Evolutionary conservation across 2,329 filamentous ascomycete species (phyloP), one percentile per base, ranked within the genome.

Genomic region (Beauveria medogensis): DNA sequence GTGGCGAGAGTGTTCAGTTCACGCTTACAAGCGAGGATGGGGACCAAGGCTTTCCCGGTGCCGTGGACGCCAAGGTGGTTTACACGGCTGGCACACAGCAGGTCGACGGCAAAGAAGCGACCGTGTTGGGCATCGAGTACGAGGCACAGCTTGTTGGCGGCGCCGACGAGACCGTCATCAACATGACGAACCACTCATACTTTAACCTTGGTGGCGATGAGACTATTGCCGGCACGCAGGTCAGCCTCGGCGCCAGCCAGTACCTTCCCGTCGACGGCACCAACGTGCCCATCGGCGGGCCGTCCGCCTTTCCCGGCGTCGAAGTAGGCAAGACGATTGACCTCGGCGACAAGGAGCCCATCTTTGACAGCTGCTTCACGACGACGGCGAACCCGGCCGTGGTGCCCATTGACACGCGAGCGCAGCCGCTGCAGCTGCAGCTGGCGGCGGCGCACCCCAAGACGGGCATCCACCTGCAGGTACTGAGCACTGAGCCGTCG

Each of bases 121-220:
- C 84, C 1, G 84, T 94, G 22, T 75, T 97, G 61, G 87, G 87
- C 61, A 90, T 95, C 55, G 94, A 97, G 73, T 97, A 95, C 72
- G 90, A 96, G 78, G 92, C 89, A 22, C 85, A 91, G 73, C 80
- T 97, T 52, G 81, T 91, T 3, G 87, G 83, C 3, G 87, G 89
- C 55, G 88, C 87, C 14, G 86, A 92, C n/a, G 93, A 97, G 80
- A 97, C 93, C 0, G 87, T 87, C 47, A 84, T 97, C 72, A 95
- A 92, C 75, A 83, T 97, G 76, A 97, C 94, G 55, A 99, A 97
- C 77, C 93, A 99, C 78, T 95, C 91, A 44, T 89, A 89, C 77
- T 89, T 89, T 74, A 88, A 88, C 74, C 79, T 88, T 40, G 76
- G 78, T 3, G 80, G 80, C 67, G 75, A 73, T 41, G 71, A 77